Evolutionary conservation across 768 basidiomycete species (phyloP).

Genomic region (Mycena crocata): DNA sequence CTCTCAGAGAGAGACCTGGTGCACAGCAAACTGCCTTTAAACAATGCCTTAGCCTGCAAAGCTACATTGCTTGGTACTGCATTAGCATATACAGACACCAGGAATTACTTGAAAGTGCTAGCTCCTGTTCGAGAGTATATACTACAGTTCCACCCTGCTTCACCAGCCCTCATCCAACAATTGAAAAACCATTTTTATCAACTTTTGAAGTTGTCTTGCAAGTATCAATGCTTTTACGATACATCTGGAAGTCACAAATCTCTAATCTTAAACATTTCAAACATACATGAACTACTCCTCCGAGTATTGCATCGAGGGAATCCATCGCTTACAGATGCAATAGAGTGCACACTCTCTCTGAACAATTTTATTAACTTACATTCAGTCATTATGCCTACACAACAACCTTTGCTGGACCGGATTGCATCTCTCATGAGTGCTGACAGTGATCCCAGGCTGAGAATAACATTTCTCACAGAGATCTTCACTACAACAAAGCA

Average conservation of each 20-base stretch:
- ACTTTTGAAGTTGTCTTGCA: background rate
- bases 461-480: no score
- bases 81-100: background rate
- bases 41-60: background rate
- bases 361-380: background rate
- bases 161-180: background rate
- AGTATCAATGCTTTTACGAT: no score
- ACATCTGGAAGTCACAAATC: background rate
- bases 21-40: background rate
- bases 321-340: no score
- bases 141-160: background rate
- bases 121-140: background rate
- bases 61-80: background rate
- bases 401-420: no score
- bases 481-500: no score
- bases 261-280: background rate
- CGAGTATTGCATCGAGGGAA: background rate
- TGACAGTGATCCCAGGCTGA: no score
- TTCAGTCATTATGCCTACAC: no score
- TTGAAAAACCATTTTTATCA: background rate
- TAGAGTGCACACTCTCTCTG: no score
- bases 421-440: no score
- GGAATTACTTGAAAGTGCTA: background rate
- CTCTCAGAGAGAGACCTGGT: background rate
- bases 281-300: background rate